A percentile compares a stretch with the other conserved stretches of the same genome.
These are phyloP conservation scores for Annulohypoxylon bovei DNA, from an alignment of 495 filamentous ascomycete genomes.

Conservation along the genomic window DNA sequence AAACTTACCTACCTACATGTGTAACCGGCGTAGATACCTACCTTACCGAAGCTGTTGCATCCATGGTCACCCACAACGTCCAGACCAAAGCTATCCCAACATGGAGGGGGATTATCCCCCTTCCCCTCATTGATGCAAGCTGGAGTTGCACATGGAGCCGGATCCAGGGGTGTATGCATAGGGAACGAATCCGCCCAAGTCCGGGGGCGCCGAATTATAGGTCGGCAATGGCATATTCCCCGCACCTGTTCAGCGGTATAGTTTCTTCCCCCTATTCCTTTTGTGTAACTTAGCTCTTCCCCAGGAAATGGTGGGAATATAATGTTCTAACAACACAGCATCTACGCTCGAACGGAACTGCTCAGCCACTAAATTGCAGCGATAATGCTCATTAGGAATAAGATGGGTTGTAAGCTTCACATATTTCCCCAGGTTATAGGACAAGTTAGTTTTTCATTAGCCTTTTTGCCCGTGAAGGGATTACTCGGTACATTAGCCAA, in stretches of 20 bases:
- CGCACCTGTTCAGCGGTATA: not conserved
- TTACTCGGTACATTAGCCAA: slow-evolving; percentile 10
- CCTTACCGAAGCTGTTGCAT: not conserved
- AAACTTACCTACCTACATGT: not conserved
- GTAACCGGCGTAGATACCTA: not conserved
- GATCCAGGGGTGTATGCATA: not conserved
- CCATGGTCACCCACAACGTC: not conserved
- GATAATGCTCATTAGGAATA: not conserved
- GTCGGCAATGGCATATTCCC: not conserved
- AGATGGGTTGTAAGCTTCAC: not conserved
- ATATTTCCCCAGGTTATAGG: not conserved
- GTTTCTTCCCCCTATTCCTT: not conserved
- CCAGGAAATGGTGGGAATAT: not conserved
- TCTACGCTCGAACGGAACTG: not conserved
- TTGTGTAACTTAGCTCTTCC: not conserved
- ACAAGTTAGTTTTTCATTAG: slow-evolving; percentile 6
- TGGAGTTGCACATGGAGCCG: not conserved
- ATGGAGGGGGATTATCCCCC: not conserved
- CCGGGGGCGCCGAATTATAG: not conserved
- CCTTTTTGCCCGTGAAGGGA: slow-evolving; percentile 11
- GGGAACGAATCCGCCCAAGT: not conserved
- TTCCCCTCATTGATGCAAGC: not conserved
- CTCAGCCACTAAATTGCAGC: not conserved
- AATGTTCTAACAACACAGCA: not conserved
- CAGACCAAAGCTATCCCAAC: not conserved